phyloP scores from a whole-genome alignment of 148 eudicot species.

The Rhododendron griersonianum region DNA sequence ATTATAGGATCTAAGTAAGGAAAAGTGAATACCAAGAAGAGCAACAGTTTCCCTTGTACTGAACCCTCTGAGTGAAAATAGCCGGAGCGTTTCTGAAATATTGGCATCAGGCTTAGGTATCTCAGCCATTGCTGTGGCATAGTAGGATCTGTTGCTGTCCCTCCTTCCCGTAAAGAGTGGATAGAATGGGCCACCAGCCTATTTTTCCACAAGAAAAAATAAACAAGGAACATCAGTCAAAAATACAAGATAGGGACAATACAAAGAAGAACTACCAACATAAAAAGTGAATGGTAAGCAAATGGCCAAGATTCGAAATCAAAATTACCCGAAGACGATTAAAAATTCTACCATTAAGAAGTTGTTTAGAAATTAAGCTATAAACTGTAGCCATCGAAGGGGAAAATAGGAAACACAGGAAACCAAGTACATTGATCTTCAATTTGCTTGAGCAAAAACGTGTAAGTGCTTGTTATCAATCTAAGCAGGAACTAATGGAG shows the following conservation, averaged over 20 bases:
- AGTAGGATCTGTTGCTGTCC: conserved; percentile 9
- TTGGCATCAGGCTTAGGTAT: conserved; percentile 11
- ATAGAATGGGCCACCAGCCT: conserved; percentile 20
- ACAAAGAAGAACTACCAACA: not conserved
- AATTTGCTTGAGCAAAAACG: not conserved
- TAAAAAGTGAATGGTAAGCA: not conserved
- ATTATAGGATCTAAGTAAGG: not conserved
- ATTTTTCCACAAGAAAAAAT: not conserved
- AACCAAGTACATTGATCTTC: not conserved
- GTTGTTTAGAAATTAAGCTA: not conserved
- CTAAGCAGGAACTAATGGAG: not conserved
- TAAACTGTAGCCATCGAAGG: not conserved
- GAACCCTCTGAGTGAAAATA: conserved; percentile 13
- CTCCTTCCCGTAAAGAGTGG: conserved; percentile 16
- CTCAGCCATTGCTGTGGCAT: conserved; percentile 8
- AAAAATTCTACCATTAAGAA: not conserved
- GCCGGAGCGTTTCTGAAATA: conserved; percentile 7
- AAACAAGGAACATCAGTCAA: not conserved
- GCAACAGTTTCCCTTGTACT: conserved; percentile 13
- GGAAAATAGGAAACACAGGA: not conserved
- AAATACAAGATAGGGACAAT: too few relatives aligned
- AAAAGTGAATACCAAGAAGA: conserved; percentile 16
- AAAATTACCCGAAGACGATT: not conserved
- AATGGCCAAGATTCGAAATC: not conserved
- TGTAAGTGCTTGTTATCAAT: not conserved